Base-by-base conservation (phyloP, 73 alveolate genomes). In the Paramecium bursaria region DNA sequence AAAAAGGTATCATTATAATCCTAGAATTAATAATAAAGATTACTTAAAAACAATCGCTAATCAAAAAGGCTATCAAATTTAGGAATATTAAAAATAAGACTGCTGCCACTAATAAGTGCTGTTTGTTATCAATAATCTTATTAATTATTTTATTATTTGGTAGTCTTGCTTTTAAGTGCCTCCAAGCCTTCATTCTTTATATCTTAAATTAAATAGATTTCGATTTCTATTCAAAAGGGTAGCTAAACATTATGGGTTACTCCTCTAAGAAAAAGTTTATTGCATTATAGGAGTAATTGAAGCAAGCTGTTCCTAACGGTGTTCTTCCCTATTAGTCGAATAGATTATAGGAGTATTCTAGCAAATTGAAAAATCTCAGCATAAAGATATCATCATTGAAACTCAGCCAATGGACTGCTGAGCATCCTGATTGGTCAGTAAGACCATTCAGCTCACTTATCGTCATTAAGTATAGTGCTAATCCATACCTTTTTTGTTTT, bases 301-400 rank as follows among this genome's bases (percentile, higher is more conserved):
- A 19, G 11, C 22, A 39, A 11, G 82, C 82, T 67, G 22, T 67
- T 2, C 57, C 35, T 17, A 67, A 39, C 0, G 82, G 82, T 39
- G 82, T 67, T 21, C n/a, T 39, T 31, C 82, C 82, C 14, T 15
- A 35, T 35, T 42, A 39, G 44, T 67, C 82, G 44, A 67, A 67
- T 42, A 67, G 23, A 67, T 67, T 27, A 11, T 21, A 67, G 19
- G 33, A 42, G 2, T 39, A 17, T 67, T 31, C 33, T 25, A 42
- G n/a, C 0, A 57, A 53, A 19, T 67, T 15, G 44, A 25, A 67
- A 42, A 67, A 67, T 67, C 50, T 15, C 17, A 67, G 30, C 53
- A 67, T 31, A 7, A 3, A n/a, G 5, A 67, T 46, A 67, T 67
- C 82, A 67, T 67, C 44, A 25, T 67, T 47, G 11, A 15, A n/a